Percentiles rank a stretch among this genome's conserved stretches.
Evolutionary conservation across 2,329 filamentous ascomycete genomes (phyloP).

Genomic region (Nigrospora oryzae): DNA sequence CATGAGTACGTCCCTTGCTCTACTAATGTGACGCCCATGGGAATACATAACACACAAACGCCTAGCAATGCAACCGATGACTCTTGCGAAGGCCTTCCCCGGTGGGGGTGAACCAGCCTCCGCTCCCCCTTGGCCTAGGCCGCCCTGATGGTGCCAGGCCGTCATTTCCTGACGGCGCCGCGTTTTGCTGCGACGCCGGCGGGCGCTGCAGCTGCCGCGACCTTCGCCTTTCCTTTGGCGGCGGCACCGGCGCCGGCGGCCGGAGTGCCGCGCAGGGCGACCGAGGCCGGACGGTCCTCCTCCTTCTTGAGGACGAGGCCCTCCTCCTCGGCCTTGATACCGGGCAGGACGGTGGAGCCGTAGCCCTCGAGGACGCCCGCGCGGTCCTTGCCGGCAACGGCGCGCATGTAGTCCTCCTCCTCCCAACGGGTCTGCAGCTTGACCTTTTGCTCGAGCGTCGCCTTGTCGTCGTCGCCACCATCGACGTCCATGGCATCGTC

Average conservation of each 20-base stretch:
- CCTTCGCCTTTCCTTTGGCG: constrained; percentile 14
- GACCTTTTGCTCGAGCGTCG: constrained; percentile 6
- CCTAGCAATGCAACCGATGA: background rate
- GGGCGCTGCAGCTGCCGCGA: constrained; percentile 1
- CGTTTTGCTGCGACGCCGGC: background rate
- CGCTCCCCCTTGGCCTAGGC: background rate
- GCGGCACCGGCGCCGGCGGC: constrained; percentile 4
- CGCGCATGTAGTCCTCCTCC: constrained; percentile 19
- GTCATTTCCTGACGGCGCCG: background rate
- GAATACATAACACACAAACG: too few species aligned
- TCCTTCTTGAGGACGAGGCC: constrained; percentile 15
- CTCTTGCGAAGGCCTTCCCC: background rate
- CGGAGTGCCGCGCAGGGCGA: constrained; percentile 1
- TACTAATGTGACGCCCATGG: too few species aligned
- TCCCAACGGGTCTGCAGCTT: constrained; percentile 17
- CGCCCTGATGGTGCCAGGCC: background rate
- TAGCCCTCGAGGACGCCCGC: constrained; percentile 15
- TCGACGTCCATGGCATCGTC: constrained; percentile 6
- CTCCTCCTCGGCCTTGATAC: constrained; percentile 8
- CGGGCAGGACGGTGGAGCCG: constrained; percentile 5
- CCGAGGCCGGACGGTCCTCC: constrained; percentile 3
- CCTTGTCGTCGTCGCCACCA: constrained; percentile 7
- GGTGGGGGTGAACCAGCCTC: background rate
- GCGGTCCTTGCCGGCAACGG: constrained; percentile 19
- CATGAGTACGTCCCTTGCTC: too few species aligned